Evolutionary conservation across 108 stramenopile species (phyloP), one percentile per base, ranked within the genome.

Genomic region (Bacterosira constricta): DNA sequence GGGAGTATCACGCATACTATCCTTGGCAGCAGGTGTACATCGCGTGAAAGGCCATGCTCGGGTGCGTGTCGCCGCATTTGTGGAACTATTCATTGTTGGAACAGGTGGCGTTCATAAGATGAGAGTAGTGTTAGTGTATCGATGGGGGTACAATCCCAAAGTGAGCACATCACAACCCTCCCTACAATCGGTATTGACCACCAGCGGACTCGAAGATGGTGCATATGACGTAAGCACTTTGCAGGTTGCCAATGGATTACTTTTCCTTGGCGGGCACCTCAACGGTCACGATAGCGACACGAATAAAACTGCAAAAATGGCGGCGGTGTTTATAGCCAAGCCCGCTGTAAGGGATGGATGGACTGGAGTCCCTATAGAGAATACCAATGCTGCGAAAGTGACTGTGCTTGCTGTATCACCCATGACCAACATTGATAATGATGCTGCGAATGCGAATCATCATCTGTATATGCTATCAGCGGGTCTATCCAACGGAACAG

Each of bases 131-230:
- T 89, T 73, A 21, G 83, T 92, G 23, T 95, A 89, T 89, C 83
- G 87, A 64, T 95, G 93, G 93, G 93, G 93, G 9, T 86, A 89
- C 53, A 79, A 70, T 57, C 38, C 60, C 56, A 82, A 74, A 10
- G n/a, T n/a, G n/a, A 54, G 78, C 4, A 34, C 37, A 36, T 34
- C 65, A 10, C 81, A 70, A 3, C 65, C 87, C 37, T 69, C 79
- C 4, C 34, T 95, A 3, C 90, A 92, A 53, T 86, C 84, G 23
- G 70, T 89, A 5, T 53, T 95, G 18, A 71, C 82, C 34, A 88
- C 87, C 4, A 55, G 47, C 30, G 64, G 81, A 27, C 63, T 72
- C 45, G 86, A 90, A 61, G 85, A 69, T 25, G 71, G 45, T 34
- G 56, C 26, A 11, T 90, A 88, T 77, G 77, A 95, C 52, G 70